Conservation (phyloP, 2,329 filamentous ascomycete species). For the Proliferodiscus dingleyae region DNA sequence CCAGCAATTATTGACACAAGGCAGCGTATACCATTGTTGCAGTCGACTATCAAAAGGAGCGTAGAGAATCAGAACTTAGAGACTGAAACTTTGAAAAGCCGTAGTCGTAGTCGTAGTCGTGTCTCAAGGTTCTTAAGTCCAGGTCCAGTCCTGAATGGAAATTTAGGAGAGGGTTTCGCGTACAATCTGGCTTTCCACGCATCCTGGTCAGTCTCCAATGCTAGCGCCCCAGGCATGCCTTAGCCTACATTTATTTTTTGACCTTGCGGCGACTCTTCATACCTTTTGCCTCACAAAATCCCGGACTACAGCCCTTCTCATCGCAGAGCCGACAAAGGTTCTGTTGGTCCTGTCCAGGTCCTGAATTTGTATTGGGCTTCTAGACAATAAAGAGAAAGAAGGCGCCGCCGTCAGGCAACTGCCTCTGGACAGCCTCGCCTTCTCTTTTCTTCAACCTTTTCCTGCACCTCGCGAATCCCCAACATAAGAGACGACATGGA, state of each 20-base stretch:
- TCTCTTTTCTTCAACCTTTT: not conserved
- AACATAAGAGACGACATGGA: conserved; percentile 15
- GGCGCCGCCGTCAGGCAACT: no score
- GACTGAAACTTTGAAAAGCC: conserved; percentile 9
- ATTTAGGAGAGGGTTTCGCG: not conserved
- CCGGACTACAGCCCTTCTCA: not conserved
- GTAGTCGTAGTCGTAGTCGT: conserved; percentile 4
- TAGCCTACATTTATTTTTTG: no score
- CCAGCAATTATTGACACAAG: not conserved
- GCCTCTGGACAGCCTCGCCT: not conserved
- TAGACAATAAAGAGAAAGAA: no score
- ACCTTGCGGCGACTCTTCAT: no score
- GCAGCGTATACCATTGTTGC: conserved; percentile 31
- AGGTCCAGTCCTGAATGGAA: not conserved
- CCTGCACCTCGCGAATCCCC: not conserved
- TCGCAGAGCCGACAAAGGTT: not conserved
- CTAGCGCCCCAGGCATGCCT: no score
- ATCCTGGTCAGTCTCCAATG: no score
- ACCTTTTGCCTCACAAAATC: not conserved
- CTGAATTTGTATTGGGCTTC: no score
- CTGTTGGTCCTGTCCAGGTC: not conserved
- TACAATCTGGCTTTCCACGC: conserved; percentile 2
- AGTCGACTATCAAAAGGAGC: conserved; percentile 25
- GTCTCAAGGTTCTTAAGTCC: not conserved
- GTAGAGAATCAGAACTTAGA: conserved; percentile 19